These are phyloP conservation scores for Asterophora lycoperdoides DNA, from an alignment of 768 basidiomycete species.

Conservation along the genomic window DNA sequence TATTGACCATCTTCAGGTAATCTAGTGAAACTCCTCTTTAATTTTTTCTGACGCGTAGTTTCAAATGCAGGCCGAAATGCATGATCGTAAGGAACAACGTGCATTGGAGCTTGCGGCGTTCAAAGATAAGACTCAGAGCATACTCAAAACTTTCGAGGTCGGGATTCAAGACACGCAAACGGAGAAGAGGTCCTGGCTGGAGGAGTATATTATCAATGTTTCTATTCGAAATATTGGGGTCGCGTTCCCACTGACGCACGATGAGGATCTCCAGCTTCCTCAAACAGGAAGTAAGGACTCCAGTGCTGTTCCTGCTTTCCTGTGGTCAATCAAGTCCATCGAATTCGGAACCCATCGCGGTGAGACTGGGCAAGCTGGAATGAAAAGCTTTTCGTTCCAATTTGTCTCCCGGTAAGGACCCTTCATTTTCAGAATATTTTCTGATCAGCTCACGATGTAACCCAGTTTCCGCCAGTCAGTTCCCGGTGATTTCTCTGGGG, in stretches of 20 bases:
- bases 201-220: constrained; percentile 50
- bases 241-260: constrained; percentile 78
- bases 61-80: constrained; percentile 60
- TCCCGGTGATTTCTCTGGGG: constrained; percentile 65
- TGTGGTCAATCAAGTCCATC: constrained; percentile 78
- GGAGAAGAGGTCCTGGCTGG: constrained; percentile 48
- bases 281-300: constrained; percentile 35
- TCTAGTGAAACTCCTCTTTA: constrained; percentile 1
- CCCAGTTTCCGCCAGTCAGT: constrained; percentile 74
- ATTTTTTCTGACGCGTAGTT: constrained; percentile 1
- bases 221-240: constrained; percentile 72
- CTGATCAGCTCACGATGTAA: constrained; percentile 10
- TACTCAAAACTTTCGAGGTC: constrained; percentile 74
- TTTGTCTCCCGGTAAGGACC: constrained; percentile 70
- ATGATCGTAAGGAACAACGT: constrained; percentile 69
- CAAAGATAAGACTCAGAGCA: constrained; percentile 70
- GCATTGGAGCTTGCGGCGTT: constrained; percentile 76
- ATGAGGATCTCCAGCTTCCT: constrained; percentile 52
- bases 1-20: constrained; percentile 77
- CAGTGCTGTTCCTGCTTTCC: constrained; percentile 66
- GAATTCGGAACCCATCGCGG: constrained; percentile 69
- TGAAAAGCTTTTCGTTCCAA: constrained; percentile 77
- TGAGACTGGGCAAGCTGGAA: constrained; percentile 71
- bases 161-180: constrained; percentile 40
- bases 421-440: constrained; percentile 1